phyloP scores from a whole-genome alignment of 2,329 filamentous ascomycete genomes.

The Ramularia endophylla region DNA sequence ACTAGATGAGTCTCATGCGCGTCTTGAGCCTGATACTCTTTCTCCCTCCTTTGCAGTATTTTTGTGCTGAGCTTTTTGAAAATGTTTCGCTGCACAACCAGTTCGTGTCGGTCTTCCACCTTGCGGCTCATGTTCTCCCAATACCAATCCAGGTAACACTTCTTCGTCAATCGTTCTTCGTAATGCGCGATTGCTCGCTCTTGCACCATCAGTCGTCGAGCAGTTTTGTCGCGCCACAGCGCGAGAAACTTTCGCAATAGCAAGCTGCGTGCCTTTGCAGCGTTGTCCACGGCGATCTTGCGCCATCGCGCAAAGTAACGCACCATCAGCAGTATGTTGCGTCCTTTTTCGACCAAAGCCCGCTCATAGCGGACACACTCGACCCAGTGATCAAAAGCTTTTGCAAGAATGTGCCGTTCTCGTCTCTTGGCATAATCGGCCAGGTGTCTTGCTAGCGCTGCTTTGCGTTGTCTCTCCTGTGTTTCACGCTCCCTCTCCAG shows the following conservation, averaged over 20 bases:
- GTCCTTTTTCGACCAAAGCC: conserved; percentile 42
- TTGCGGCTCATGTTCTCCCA: conserved; percentile 17
- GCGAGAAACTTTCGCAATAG: conserved; percentile 49
- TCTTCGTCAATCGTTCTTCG: conserved; percentile 25
- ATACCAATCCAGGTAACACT: conserved; percentile 20
- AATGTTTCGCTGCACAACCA: conserved; percentile 16
- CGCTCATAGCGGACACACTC: conserved; percentile 58
- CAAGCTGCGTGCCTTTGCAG: conserved; percentile 48
- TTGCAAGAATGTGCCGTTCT: conserved; percentile 58
- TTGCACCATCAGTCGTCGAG: conserved; percentile 13
- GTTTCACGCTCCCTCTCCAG: conserved; percentile 10
- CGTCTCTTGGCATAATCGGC: conserved; percentile 41
- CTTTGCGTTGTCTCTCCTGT: conserved; percentile 7
- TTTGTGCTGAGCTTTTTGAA: conserved; percentile 10
- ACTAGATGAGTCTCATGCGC: neutral
- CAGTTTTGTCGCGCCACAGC: conserved; percentile 45
- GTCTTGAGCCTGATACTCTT: conserved; percentile 12
- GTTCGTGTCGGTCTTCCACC: conserved; percentile 32
- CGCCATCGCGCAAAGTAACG: conserved; percentile 66
- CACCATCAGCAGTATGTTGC: conserved; percentile 50
- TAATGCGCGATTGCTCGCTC: conserved; percentile 23
- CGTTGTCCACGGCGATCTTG: conserved; percentile 57
- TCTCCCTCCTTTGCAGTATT: conserved; percentile 2
- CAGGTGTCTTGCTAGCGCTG: conserved; percentile 7
- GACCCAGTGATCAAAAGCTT: conserved; percentile 65